Conservation (phyloP, 306 rosid genomes). For the Cicer pinnatifidum region DNA sequence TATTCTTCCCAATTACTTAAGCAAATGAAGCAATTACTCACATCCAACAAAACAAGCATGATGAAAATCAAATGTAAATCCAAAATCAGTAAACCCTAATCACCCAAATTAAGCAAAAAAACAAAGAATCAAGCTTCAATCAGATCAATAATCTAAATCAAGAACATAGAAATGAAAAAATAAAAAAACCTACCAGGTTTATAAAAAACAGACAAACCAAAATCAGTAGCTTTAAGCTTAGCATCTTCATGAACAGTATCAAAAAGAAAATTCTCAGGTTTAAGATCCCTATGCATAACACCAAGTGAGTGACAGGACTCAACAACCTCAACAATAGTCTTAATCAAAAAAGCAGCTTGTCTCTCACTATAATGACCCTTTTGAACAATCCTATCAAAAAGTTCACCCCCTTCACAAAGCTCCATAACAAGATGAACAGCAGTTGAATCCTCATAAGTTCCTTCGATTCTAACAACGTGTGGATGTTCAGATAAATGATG, state of each 20-base stretch:
- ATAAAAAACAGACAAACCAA: conserved; percentile 59
- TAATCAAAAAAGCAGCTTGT: conserved; percentile 52
- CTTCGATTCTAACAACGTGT: conserved; percentile 56
- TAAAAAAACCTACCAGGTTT: conserved; percentile 50
- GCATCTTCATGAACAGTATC: conserved; percentile 59
- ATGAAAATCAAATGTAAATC: conserved; percentile 1
- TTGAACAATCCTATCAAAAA: conserved; percentile 60
- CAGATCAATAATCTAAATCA: conserved; percentile 21
- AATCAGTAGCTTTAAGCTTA: conserved; percentile 60
- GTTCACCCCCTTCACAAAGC: conserved; percentile 60
- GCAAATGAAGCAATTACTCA: conserved; percentile 2
- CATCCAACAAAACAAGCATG: neutral
- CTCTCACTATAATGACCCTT: conserved; percentile 67
- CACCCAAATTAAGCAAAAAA: conserved; percentile 4
- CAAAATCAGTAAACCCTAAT: conserved; percentile 11
- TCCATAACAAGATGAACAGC: conserved; percentile 67
- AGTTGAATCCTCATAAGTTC: conserved; percentile 51
- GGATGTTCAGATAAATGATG: conserved; percentile 57
- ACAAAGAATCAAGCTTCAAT: conserved; percentile 9
- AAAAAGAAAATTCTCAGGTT: conserved; percentile 62
- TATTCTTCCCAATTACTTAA: neutral
- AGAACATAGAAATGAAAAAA: neutral
- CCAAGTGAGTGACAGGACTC: conserved; percentile 65
- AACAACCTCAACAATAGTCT: conserved; percentile 58
- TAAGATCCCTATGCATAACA: conserved; percentile 66